Conservation (phyloP, 2,329 filamentous ascomycete genomes). For the Boeremia exigua region DNA sequence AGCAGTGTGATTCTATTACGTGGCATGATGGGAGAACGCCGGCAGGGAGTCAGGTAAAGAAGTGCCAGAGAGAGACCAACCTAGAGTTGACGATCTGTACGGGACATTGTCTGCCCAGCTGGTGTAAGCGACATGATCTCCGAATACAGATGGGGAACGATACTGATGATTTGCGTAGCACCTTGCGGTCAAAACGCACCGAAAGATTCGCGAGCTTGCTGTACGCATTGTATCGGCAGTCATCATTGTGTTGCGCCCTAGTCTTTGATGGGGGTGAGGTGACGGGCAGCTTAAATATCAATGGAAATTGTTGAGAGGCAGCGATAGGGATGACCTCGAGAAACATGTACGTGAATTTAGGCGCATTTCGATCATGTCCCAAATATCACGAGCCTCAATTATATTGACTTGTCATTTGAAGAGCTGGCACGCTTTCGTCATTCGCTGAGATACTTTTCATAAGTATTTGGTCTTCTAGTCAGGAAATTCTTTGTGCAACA, state of each 20-base stretch:
- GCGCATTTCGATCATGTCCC: too few species aligned
- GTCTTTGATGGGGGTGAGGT: not conserved
- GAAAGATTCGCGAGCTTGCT: slow-evolving; percentile 21
- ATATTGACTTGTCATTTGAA: too few species aligned
- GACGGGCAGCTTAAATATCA: not conserved
- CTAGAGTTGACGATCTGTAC: slow-evolving; percentile 39
- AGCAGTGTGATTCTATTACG: slow-evolving; percentile 29
- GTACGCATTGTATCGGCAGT: slow-evolving; percentile 33
- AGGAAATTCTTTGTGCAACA: too few species aligned
- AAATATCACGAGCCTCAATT: too few species aligned
- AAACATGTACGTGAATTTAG: too few species aligned
- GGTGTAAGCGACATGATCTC: slow-evolving; percentile 28
- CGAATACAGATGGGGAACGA: not conserved
- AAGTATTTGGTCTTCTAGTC: too few species aligned
- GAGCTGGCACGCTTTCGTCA: too few species aligned
- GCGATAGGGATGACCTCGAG: too few species aligned
- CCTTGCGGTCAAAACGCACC: slow-evolving; percentile 24
- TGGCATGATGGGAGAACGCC: slow-evolving; percentile 34
- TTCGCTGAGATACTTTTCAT: too few species aligned
- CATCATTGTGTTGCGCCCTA: slow-evolving; percentile 27
- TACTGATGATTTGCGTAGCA: not conserved
- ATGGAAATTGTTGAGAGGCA: too few species aligned
- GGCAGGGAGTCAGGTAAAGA: slow-evolving; percentile 31
- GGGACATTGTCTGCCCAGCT: slow-evolving; percentile 38
- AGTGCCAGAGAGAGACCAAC: slow-evolving; percentile 29